These are phyloP conservation scores for Syzygium aromaticum DNA, from an alignment of 345 rosid genomes.

Conservation along the genomic window DNA sequence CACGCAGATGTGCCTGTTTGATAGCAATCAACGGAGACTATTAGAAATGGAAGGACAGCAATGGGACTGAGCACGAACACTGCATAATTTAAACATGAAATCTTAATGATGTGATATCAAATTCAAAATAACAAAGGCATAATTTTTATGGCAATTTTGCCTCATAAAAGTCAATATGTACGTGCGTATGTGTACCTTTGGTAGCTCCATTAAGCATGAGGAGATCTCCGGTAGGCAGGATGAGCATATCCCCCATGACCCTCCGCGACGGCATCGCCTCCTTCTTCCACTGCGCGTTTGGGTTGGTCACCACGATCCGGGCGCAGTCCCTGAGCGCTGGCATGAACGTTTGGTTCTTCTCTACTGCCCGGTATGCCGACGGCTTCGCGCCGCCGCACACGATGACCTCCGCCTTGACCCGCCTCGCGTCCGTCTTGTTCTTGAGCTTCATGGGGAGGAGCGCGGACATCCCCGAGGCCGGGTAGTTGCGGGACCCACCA, in stretches of 20 bases:
- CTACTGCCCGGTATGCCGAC: slow-evolving; percentile 25
- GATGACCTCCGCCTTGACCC: slow-evolving; percentile 21
- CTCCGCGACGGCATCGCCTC: slow-evolving; percentile 65
- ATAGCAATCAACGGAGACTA: not conserved
- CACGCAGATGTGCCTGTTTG: slow-evolving; percentile 54
- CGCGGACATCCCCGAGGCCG: slow-evolving; percentile 54
- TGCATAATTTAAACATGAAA: no score
- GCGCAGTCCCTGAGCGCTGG: slow-evolving; percentile 48
- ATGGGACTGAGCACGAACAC: no score
- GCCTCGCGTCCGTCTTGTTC: not conserved
- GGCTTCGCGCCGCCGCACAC: slow-evolving; percentile 34
- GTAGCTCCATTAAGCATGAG: slow-evolving; percentile 68
- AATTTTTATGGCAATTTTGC: no score
- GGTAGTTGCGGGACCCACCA: slow-evolving; percentile 80
- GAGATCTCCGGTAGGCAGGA: slow-evolving; percentile 67
- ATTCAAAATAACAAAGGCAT: no score
- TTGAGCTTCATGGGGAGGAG: slow-evolving; percentile 42
- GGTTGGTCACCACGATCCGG: slow-evolving; percentile 36
- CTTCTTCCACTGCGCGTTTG: slow-evolving; percentile 43
- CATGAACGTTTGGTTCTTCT: slow-evolving; percentile 8
- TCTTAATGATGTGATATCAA: no score
- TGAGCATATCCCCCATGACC: slow-evolving; percentile 61
- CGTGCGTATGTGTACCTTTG: slow-evolving; percentile 18
- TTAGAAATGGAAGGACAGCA: not conserved
- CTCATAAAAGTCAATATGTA: no score